These are phyloP conservation scores for Blastosporella zonata DNA, from an alignment of 1,284 basidiomycete species.

Conservation along the genomic window DNA sequence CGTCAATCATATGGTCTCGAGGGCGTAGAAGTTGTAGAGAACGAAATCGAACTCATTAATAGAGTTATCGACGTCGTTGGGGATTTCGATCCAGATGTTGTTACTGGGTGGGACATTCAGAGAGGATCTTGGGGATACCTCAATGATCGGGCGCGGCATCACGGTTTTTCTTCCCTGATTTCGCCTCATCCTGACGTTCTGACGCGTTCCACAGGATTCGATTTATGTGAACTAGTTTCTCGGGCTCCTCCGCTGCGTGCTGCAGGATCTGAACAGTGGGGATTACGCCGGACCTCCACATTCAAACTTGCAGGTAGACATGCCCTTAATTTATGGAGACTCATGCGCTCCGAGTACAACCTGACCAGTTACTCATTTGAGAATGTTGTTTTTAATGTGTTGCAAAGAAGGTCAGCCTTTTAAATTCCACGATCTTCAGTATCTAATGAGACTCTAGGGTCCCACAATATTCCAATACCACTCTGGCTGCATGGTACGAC, in stretches of 20 bases:
- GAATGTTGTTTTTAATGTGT: slow-evolving; percentile 81
- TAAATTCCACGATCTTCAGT: slow-evolving; percentile 4
- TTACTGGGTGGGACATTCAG: slow-evolving; percentile 93
- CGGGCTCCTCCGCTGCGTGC: slow-evolving; percentile 47
- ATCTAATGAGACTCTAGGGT: slow-evolving; percentile 43
- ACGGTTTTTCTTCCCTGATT: slow-evolving; percentile 44
- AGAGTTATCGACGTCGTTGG: slow-evolving; percentile 73
- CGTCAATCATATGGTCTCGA: slow-evolving; percentile 41
- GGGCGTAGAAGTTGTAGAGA: slow-evolving; percentile 54
- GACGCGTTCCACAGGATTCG: slow-evolving; percentile 47
- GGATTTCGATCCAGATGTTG: slow-evolving; percentile 86
- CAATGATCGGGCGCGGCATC: slow-evolving; percentile 59
- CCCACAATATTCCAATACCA: slow-evolving; percentile 70
- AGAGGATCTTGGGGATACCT: slow-evolving; percentile 90
- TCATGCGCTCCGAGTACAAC: slow-evolving; percentile 84
- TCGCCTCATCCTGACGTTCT: slow-evolving; percentile 2
- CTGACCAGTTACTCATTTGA: slow-evolving; percentile 87
- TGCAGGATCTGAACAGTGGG: slow-evolving; percentile 60
- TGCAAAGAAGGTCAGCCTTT: slow-evolving; percentile 62
- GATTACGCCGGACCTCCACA: slow-evolving; percentile 72
- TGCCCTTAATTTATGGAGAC: slow-evolving; percentile 89
- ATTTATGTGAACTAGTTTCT: slow-evolving; percentile 65
- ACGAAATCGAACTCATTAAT: slow-evolving; percentile 85
- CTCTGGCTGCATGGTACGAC: slow-evolving; percentile 73
- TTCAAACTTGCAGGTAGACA: slow-evolving; percentile 88